phyloP scores from a whole-genome alignment of 2,329 filamentous ascomycete genomes.

The Rhytidhysteron rufulum region DNA sequence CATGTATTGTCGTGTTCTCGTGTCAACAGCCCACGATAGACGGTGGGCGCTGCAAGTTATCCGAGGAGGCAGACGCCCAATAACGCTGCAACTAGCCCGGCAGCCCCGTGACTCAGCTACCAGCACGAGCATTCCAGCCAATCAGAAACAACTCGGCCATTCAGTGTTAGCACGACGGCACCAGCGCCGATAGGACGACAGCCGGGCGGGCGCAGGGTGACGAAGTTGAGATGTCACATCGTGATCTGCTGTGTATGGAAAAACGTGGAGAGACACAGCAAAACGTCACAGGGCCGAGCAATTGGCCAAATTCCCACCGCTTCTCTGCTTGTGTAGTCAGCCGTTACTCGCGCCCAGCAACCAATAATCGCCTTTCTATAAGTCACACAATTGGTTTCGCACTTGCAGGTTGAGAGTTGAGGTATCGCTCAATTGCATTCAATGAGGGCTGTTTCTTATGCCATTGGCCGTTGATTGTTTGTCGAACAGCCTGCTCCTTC shows the following conservation, averaged over 20 bases:
- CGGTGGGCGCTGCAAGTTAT: too few species aligned
- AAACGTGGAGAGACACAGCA: neutral
- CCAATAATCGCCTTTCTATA: neutral
- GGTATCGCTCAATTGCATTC: neutral
- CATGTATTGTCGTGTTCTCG: too few species aligned
- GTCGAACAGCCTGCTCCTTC: too few species aligned
- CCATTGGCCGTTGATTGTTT: neutral
- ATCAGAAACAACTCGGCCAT: too few species aligned
- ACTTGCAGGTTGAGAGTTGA: neutral
- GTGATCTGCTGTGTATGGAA: neutral
- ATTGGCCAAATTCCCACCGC: neutral
- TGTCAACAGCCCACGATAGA: too few species aligned
- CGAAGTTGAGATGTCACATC: slow-evolving; percentile 3
- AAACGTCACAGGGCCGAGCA: slow-evolving; percentile 2
- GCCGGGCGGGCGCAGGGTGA: neutral
- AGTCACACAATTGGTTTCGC: neutral
- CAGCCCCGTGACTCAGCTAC: too few species aligned
- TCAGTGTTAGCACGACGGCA: too few species aligned
- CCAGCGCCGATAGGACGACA: slow-evolving; percentile 4
- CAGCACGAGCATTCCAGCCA: too few species aligned
- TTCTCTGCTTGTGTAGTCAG: neutral
- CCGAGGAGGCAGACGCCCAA: too few species aligned
- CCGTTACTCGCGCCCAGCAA: neutral
- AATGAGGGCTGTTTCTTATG: neutral
- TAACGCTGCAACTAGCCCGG: too few species aligned